Base-by-base conservation (phyloP, 768 basidiomycete species). In the Auricularia heimuer region DNA sequence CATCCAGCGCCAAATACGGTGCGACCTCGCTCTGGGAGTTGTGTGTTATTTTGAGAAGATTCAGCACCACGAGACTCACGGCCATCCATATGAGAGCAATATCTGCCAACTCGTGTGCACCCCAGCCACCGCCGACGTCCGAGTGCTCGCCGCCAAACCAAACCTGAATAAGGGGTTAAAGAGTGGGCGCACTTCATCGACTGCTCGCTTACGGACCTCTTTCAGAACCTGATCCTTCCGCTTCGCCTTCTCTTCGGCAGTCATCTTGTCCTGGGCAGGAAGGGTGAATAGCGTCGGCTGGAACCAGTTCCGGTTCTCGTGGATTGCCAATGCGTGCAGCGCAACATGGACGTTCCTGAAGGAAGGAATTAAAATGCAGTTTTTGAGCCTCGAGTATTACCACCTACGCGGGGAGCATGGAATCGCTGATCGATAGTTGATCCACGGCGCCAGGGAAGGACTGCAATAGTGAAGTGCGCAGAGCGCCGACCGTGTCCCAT, bases 141-240 rank as follows among this genome's bases (percentile, higher is more conserved):
- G 64, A 65, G 47, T 74, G 73, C 4, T 54, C 67, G 0, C 73
- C 74, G 0, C 71, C 63, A 45, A 75, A 73, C 71, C 72, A 75
- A 0, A 67, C 64, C 69, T 74, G 66, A 4, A 63, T 29, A 1
- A 65, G 29, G 29, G 29, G 1, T 29, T 29, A 29, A 29, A 29
- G 29, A 29, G 29, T 29, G 29, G 29, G 29, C 29, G 29, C 29
- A 29, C 29, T 29, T 29, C 29, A 29, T 29, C 6, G 12, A 42
- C 39, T 7, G 39, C 7, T 42, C 39, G 8, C 39, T 14, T 8
- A 42, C 39, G 7, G 12, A 42, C 39, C 54, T 54, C 54, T 29
- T 60, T 60, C 24, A 60, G 10, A 7, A 60, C 34, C 56, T 68
- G 68, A 35, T 67, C 47, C 34, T 60, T 60, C 7, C 56, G 56